A percentile compares a stretch with the other conserved stretches of the same genome.
phyloP scores from a whole-genome alignment of 768 basidiomycete species.

The Boletus tylopilopsis region DNA sequence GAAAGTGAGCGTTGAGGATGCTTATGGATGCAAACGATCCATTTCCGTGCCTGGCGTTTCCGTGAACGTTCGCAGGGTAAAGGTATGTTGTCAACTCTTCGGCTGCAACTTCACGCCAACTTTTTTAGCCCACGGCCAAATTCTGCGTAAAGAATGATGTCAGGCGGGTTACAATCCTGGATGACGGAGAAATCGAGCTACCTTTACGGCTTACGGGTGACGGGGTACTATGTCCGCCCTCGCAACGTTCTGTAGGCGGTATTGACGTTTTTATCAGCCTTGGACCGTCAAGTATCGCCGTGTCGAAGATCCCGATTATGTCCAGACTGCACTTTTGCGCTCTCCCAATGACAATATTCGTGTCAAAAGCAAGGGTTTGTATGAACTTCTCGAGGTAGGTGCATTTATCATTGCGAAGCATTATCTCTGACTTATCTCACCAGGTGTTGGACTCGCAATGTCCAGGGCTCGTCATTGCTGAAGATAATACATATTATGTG shows the following conservation, averaged over 20 bases:
- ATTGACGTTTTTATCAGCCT: conserved; percentile 49
- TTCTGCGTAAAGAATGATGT: conserved; percentile 70
- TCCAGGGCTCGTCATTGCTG: conserved; percentile 61
- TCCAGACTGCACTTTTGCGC: conserved; percentile 40
- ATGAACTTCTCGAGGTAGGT: conserved; percentile 66
- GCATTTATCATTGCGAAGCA: conserved; percentile 2
- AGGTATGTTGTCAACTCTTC: conserved; percentile 43
- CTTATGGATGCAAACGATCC: conserved; percentile 77
- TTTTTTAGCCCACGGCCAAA: conserved; percentile 71
- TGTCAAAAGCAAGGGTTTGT: conserved; percentile 73
- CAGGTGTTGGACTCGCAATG: conserved; percentile 86
- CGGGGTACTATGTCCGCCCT: conserved; percentile 59
- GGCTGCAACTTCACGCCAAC: neutral
- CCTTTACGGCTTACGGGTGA: conserved; percentile 90
- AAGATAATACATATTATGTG: conserved; percentile 64
- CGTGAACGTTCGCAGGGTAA: conserved; percentile 79
- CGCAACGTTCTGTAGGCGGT: neutral
- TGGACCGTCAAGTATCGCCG: conserved; percentile 81
- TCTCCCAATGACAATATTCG: conserved; percentile 69
- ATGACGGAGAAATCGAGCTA: conserved; percentile 66
- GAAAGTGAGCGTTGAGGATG: conserved; percentile 80
- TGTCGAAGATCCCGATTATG: conserved; percentile 38
- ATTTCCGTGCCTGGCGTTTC: conserved; percentile 73
- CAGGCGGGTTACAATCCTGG: conserved; percentile 61
- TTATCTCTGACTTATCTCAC: neutral